These are phyloP conservation scores for Podaxis rugospora DNA, from an alignment of 768 basidiomycete species.

Conservation along the genomic window DNA sequence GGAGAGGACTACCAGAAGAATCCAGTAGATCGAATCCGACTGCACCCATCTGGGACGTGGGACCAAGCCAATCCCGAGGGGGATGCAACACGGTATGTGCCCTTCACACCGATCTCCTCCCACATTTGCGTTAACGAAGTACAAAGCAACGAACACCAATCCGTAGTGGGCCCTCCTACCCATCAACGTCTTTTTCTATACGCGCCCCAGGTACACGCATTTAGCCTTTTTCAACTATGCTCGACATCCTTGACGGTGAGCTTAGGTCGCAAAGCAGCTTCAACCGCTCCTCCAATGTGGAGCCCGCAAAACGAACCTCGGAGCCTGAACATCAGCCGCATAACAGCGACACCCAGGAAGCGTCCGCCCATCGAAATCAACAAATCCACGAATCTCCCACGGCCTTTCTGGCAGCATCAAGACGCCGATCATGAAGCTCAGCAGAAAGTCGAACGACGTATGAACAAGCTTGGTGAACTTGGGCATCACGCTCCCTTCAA, in stretches of 20 bases:
- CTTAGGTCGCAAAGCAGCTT: slow-evolving; percentile 5
- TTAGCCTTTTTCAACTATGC: not conserved
- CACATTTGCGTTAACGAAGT: not conserved
- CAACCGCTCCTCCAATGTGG: slow-evolving; percentile 4
- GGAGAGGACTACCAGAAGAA: not conserved
- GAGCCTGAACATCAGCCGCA: slow-evolving; percentile 2
- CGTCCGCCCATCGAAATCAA: slow-evolving; percentile 6
- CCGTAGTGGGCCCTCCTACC: not conserved
- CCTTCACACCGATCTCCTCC: too few relatives aligned
- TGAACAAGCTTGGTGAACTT: slow-evolving; percentile 2
- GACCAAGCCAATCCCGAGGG: not conserved
- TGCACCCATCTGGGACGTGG: not conserved
- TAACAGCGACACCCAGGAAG: not conserved
- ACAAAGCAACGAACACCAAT: not conserved
- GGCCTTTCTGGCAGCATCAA: slow-evolving; percentile 12
- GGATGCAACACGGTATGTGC: not conserved
- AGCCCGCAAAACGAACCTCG: slow-evolving; percentile 8
- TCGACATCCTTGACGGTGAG: not conserved
- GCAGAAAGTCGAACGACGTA: slow-evolving; percentile 6
- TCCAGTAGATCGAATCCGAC: not conserved
- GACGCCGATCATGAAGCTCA: slow-evolving; percentile 6
- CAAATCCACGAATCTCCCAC: not conserved
- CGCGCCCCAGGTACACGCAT: not conserved
- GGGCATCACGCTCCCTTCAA: not conserved
- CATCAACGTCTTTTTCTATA: not conserved